Evolutionary conservation across 2,329 filamentous ascomycete species (phyloP), one percentile per base, ranked within the genome.

Genomic region (Fusarium chuoi): DNA sequence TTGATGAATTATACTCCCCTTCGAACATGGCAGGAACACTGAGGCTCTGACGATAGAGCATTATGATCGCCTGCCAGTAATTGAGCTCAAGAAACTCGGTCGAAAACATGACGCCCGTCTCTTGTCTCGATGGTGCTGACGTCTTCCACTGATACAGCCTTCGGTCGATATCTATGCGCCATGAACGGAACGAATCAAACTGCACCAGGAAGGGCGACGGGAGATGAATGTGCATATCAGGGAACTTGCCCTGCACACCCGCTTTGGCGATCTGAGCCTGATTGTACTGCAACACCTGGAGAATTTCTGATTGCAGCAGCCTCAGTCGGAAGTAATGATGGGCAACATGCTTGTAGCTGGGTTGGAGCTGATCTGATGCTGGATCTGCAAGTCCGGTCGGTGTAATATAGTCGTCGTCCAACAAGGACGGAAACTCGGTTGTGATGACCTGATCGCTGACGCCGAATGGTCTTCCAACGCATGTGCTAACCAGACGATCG

Each of bases 401-500:
- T 2, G 94, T 97, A 78, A 98, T 98, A 79, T 93, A 95, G 69
- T 91, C 89, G 82, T 98, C 96, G 78, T 98, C 95, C 44, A 98
- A 86, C 61, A 95, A 83, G 7, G 94, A 98, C 4, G 96, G 96
- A 74, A 98, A 97, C 79, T 98, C 94, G 2, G 96, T 98, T 20
- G 96, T 98, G 78, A 98, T 94, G 72, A 97, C 94, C 80, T 97
- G 94, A 83, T 98, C 96, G n/a, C 93, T 95, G 72, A 98, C 94
- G 36, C 96, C 95, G 78, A 98, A 97, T 12, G 96, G 96, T 62
- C 96, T 88, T 42, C 96, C 96, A 33, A 98, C 96, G 77, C 95
- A 98, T 28, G 94, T 95, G 78, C 94, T 96, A 57, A 98, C 96
- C 10, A 98, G 90, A n/a, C 96, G 90, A 82, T 98, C 96, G 62